Evolutionary conservation across 2,329 filamentous ascomycete genomes (phyloP).

Genomic region (Ophiostoma novo-ulmi): DNA sequence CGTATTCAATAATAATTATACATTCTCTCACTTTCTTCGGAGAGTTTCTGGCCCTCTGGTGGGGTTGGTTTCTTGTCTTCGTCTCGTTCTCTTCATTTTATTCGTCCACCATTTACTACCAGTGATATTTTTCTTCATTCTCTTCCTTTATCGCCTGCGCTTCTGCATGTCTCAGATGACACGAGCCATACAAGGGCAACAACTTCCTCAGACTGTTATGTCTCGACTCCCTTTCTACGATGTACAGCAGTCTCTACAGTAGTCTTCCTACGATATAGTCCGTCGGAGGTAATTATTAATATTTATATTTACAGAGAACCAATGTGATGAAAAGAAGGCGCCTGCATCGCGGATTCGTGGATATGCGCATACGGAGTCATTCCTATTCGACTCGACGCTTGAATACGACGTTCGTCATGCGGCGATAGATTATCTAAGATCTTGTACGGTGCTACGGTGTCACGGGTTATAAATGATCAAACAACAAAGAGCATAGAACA

Average conservation of each 20-base stretch:
- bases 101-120: not conserved
- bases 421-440: not conserved
- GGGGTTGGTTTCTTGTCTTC: not conserved
- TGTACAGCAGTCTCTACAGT: not conserved
- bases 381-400: not conserved
- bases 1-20: not conserved
- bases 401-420: not conserved
- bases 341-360: not conserved
- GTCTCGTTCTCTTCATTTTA: not conserved
- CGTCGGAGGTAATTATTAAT: not conserved
- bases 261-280: not conserved
- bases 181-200: conserved; percentile 6
- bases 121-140: conserved; percentile 3
- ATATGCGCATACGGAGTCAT: not conserved
- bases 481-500: not conserved
- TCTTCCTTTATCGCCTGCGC: conserved; percentile 13
- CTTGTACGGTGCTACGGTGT: not conserved
- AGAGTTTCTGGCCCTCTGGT: not conserved
- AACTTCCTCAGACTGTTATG: not conserved
- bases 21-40: not conserved
- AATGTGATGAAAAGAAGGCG: not conserved
- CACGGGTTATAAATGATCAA: not conserved
- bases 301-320: not conserved
- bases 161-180: conserved; percentile 21
- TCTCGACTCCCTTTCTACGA: not conserved